phyloP scores from a whole-genome alignment of 805 yeast species.

The Candida manassasensis region DNA sequence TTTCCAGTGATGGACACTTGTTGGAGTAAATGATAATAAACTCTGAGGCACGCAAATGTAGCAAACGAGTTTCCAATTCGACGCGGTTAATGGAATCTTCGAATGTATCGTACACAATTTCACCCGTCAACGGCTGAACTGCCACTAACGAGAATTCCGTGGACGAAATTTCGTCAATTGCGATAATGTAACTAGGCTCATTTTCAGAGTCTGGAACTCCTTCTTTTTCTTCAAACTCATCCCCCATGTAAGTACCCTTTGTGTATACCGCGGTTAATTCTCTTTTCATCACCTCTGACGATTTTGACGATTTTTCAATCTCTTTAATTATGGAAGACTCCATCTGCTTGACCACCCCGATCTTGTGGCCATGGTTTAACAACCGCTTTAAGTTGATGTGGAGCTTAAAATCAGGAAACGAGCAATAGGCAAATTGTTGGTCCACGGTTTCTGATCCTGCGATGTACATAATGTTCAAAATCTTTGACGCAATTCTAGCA shows the following conservation, averaged over 20 bases:
- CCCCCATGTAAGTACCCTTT: slow-evolving; percentile 77
- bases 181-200: slow-evolving; percentile 35
- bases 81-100: slow-evolving; percentile 51
- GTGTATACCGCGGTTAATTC: slow-evolving; percentile 70
- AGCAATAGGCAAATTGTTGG: slow-evolving; percentile 71
- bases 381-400: slow-evolving; percentile 73
- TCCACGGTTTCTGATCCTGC: slow-evolving; percentile 66
- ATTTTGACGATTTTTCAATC: slow-evolving; percentile 40
- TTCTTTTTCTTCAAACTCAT: slow-evolving; percentile 26
- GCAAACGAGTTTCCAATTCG: slow-evolving; percentile 68
- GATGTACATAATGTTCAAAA: slow-evolving; percentile 65
- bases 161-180: slow-evolving; percentile 26
- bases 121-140: slow-evolving; percentile 71
- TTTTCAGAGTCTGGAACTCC: slow-evolving; percentile 24
- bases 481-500: slow-evolving; percentile 63
- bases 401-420: slow-evolving; percentile 75
- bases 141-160: slow-evolving; percentile 48
- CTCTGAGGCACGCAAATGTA: slow-evolving; percentile 76
- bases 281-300: slow-evolving; percentile 55
- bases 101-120: slow-evolving; percentile 67
- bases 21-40: slow-evolving; percentile 39
- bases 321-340: slow-evolving; percentile 76
- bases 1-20: slow-evolving; percentile 27
- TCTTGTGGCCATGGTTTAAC: slow-evolving; percentile 66
- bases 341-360: slow-evolving; percentile 81